phyloP scores from a whole-genome alignment of 177 flowering plant species.

The Tripterygium wilfordii region DNA sequence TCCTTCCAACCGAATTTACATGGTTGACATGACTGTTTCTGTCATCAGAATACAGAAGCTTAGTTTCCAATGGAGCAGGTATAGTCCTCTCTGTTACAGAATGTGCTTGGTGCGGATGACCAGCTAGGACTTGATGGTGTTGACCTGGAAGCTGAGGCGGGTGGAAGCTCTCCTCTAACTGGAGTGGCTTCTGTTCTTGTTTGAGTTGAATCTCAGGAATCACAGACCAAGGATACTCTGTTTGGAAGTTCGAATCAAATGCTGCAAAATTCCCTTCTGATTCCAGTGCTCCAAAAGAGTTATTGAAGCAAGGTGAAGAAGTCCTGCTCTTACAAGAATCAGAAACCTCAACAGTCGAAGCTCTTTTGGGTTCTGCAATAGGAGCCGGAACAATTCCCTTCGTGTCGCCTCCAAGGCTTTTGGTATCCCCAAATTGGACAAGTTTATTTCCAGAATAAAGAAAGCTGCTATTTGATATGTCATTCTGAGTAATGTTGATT shows the following conservation, averaged over 20 bases:
- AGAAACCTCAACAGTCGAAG: slow-evolving; percentile 20
- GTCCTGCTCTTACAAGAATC: slow-evolving; percentile 22
- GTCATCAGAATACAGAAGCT: slow-evolving; percentile 22
- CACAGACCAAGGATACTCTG: slow-evolving; percentile 38
- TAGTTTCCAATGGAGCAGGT: slow-evolving; percentile 8
- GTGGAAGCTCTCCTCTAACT: slow-evolving; percentile 22
- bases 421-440: slow-evolving; percentile 26
- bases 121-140: slow-evolving; percentile 24
- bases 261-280: slow-evolving; percentile 25
- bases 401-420: slow-evolving; percentile 24
- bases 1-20: slow-evolving; percentile 11
- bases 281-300: slow-evolving; percentile 20
- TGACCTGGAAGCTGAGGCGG: slow-evolving; percentile 21
- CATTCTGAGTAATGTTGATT: slow-evolving; percentile 20
- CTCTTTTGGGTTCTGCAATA: slow-evolving; percentile 20
- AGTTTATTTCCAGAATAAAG: slow-evolving; percentile 27
- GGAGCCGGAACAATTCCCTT: slow-evolving; percentile 26
- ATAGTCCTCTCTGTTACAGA: slow-evolving; percentile 22
- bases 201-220: slow-evolving; percentile 27
- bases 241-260: slow-evolving; percentile 22
- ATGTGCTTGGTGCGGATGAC: slow-evolving; percentile 21
- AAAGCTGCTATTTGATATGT: slow-evolving; percentile 22
- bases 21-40: slow-evolving; percentile 15
- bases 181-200: slow-evolving; percentile 29
- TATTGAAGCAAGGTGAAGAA: slow-evolving; percentile 18